Evolutionary conservation across 441 rosid species (phyloP), one percentile per base, ranked within the genome.

Genomic region (Melastoma candidum): DNA sequence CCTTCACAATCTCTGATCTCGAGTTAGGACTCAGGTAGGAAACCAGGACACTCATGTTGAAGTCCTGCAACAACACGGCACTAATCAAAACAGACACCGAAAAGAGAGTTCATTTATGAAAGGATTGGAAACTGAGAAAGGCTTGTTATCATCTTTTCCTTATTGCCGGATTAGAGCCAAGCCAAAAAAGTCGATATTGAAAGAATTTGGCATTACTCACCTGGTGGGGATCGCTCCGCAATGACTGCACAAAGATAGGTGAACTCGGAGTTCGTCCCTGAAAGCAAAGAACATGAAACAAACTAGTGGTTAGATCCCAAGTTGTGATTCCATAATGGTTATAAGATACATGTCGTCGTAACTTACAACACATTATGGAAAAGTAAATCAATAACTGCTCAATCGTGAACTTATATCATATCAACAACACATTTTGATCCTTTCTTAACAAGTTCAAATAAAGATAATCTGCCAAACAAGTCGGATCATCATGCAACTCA

Each of bases 171-270:
- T 44, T 8, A n/a, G 45, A 26, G 10, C 10, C 17, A 52, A 45
- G 0, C 4, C 17, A 45, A 39, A 12, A 22, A 25, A 43, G 22
- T 48, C 14, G 53, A 58, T 12, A 58, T 17, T 44, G 27, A 52
- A 8, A 58, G 57, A 45, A 46, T 26, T 29, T 25, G 14, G 51
- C 4, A 47, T 10, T 57, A 70, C 95, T 82, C 57, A 90, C 98
- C 70, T 90, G 78, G 70, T 78, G 83, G 9, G 98, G 98, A 65
- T 92, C 98, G 27, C 96, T 95, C 62, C 98, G 85, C 70, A 92
- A 65, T 53, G 96, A 92, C 68, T 92, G 98, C 73, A 92, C 98
- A 53, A 75, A 92, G 95, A 87, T 76, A 8, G 95, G 82, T 61
- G 73, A 73, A 49, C 85, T 84, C 0, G 73, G 71, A 59, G 82